A percentile compares a stretch with the other conserved stretches of the same genome.
Conservation (phyloP, 2,329 filamentous ascomycete species). For the Ilyonectria mors-panacis region DNA sequence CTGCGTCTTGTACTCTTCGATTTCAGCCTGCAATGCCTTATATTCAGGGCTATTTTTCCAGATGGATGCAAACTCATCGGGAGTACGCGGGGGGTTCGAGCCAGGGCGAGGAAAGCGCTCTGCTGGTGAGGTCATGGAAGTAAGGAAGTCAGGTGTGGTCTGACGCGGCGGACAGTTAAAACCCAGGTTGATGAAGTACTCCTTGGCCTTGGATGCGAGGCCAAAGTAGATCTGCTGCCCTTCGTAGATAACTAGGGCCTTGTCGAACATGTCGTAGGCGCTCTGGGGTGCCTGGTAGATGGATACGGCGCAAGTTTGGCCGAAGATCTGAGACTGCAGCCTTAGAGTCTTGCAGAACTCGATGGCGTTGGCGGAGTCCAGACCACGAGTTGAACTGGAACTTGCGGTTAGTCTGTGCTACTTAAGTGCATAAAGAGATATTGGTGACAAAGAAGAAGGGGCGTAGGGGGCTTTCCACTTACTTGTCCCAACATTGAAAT, state of each 20-base stretch:
- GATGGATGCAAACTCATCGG: conserved; percentile 53
- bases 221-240: conserved; percentile 78
- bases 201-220: conserved; percentile 66
- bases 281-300: conserved; percentile 74
- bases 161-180: conserved; percentile 72
- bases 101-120: conserved; percentile 51
- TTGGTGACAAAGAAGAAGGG: too few species aligned
- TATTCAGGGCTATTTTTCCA: conserved; percentile 49
- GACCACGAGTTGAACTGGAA: conserved; percentile 37
- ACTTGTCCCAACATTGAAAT: conserved; percentile 47
- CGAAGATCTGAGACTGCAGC: conserved; percentile 34
- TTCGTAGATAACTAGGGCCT: conserved; percentile 76
- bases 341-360: conserved; percentile 38
- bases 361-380: conserved; percentile 41
- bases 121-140: conserved; percentile 60
- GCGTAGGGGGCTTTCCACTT: background rate
- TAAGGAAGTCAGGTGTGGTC: conserved; percentile 76
- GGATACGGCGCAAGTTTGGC: conserved; percentile 37
- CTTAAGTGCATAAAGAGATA: background rate
- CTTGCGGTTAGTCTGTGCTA: background rate
- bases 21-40: conserved; percentile 10
- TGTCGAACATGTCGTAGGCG: conserved; percentile 75
- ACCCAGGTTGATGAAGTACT: conserved; percentile 73
- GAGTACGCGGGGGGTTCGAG: conserved; percentile 49
- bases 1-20: conserved; percentile 52